Conservation (phyloP, 371 early-diverging fungal genomes). For the Zancudomyces culisetae region DNA sequence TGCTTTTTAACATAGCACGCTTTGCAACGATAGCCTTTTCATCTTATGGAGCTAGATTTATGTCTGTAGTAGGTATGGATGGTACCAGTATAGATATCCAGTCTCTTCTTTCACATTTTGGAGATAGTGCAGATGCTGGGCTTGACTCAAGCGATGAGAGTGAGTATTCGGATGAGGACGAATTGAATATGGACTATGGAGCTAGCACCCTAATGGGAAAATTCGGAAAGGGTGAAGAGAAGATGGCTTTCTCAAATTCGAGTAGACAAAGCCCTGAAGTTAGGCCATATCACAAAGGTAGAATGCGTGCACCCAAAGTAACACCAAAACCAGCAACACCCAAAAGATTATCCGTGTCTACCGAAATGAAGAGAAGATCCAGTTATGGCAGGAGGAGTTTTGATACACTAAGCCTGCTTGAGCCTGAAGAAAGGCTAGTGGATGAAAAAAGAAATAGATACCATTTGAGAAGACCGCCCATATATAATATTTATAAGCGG, state of each 20-base stretch:
- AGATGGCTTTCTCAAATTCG: conserved; percentile 4
- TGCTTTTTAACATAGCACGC: conserved; percentile 45
- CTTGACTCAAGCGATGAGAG: neutral
- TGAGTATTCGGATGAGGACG: neutral
- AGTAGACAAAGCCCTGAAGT: neutral
- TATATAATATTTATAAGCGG: conserved; percentile 8
- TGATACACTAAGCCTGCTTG: neutral
- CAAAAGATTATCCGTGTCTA: neutral
- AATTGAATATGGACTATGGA: neutral
- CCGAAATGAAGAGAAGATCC: neutral
- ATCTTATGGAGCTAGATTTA: conserved; percentile 62
- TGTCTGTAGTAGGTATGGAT: conserved; percentile 54
- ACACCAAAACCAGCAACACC: neutral
- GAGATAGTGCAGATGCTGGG: conserved; percentile 6
- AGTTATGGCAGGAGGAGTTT: neutral
- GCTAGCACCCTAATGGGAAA: conserved; percentile 4
- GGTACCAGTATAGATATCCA: conserved; percentile 20
- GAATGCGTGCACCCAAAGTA: neutral
- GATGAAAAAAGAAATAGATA: neutral
- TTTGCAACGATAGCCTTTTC: conserved; percentile 60
- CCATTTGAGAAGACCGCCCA: conserved; percentile 2
- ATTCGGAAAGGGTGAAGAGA: conserved; percentile 4
- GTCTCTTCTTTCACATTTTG: conserved; percentile 14
- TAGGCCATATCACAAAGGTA: neutral
- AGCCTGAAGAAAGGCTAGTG: neutral